Percentiles rank a stretch among this genome's conserved stretches.
phyloP scores from a whole-genome alignment of 495 filamentous ascomycete species.

The Articulospora tetracladia region DNA sequence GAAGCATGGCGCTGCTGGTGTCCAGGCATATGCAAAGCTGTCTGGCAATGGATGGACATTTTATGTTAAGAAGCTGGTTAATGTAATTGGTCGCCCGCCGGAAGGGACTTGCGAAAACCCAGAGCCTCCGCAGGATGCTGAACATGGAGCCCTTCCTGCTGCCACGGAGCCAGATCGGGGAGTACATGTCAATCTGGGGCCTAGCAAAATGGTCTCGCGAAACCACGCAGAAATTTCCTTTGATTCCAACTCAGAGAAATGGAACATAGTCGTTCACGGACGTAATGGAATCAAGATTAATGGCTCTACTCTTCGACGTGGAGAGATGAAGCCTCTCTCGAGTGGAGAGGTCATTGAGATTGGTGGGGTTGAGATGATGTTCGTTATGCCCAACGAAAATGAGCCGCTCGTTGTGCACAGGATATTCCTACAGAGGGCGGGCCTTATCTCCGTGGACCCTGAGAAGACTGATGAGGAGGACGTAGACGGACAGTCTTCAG shows the following conservation, averaged over 20 bases:
- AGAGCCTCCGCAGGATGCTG: conserved; percentile 11
- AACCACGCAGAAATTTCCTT: conserved; percentile 84
- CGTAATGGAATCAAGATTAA: conserved; percentile 87
- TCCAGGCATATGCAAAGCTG: conserved; percentile 91
- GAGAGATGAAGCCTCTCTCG: conserved; percentile 58
- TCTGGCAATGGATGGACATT: conserved; percentile 92
- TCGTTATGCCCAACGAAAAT: conserved; percentile 71
- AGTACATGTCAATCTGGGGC: conserved; percentile 90
- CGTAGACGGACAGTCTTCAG: conserved; percentile 2
- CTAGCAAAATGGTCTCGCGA: conserved; percentile 86
- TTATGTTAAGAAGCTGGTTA: conserved; percentile 74
- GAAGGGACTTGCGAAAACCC: conserved; percentile 36
- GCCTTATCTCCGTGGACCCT: conserved; percentile 25
- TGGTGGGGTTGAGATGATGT: conserved; percentile 95
- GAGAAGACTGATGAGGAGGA: neutral
- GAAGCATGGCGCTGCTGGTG: conserved; percentile 62
- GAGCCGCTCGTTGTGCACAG: conserved; percentile 52
- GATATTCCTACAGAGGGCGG: conserved; percentile 48
- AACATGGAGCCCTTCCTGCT: neutral
- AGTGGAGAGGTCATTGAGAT: conserved; percentile 90
- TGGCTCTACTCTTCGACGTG: conserved; percentile 60
- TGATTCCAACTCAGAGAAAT: conserved; percentile 60
- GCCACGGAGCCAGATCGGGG: conserved; percentile 21
- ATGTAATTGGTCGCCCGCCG: conserved; percentile 81
- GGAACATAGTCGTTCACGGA: conserved; percentile 83